Evolutionary conservation across 768 basidiomycete genomes (phyloP), one percentile per base, ranked within the genome.

Genomic region (Calocera cornea): DNA sequence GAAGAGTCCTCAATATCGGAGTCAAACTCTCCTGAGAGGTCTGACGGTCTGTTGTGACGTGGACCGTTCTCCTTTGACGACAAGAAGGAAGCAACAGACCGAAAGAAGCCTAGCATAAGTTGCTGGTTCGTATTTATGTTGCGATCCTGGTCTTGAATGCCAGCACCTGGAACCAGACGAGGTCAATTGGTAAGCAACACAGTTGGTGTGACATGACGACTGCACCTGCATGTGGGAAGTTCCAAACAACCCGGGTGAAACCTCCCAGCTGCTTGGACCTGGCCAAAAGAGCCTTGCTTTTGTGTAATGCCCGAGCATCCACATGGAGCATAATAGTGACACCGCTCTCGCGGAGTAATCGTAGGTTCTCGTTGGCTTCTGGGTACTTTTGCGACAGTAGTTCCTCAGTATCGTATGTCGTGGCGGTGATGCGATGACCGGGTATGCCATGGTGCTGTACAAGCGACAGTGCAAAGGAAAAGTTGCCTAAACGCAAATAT

Each of bases 171-270:
- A n/a, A 2, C 2, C 31, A 19, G 34, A 2, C 17, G 8, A 1
- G 7, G 14, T 1, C 1, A 1, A 40, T 24, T 16, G 54, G 34
- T 40, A 12, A 2, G n/a, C 16, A 66, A 29, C n/a, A 31, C 12
- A n/a, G n/a, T n/a, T 24, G 22, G 24, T 10, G 41, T 33, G 5
- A 68, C 27, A 63, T 60, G 38, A 24, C 27, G 29, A 27, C 8
- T 84, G 70, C 72, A 91, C 95, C 95, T 72, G 89, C 89, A 78
- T 98, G 95, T 68, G 95, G 95, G 74, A 97, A 98, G 75, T 98
- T 97, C 87, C 92, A 97, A 7, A 91, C 85, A 67, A 97, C 83
- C 69, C 83, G 84, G 76, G 92, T 88, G 83, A 88, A 89, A 66
- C 77, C 82, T 33, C 47, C 29, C 14, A 50, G 50, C 19, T 65